Evolutionary conservation across 1,284 basidiomycete species (phyloP).

Genomic region (Puccinia triticina): DNA sequence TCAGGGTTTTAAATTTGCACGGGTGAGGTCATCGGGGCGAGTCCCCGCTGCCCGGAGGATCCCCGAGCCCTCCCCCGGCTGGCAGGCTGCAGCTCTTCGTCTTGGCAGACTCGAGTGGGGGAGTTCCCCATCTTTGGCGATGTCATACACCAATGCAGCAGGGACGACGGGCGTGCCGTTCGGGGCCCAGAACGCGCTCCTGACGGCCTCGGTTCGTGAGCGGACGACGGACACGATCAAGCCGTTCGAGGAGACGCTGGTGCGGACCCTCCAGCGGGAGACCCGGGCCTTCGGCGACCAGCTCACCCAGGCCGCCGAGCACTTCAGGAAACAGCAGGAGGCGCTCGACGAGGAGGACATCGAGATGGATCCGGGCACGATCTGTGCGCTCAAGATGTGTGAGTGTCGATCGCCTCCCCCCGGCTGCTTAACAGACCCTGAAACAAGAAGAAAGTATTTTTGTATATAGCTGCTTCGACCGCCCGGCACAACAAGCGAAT

Average conservation of each 20-base stretch:
- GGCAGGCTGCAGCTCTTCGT: too few relatives aligned
- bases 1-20: too few relatives aligned
- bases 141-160: constrained; percentile 20
- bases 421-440: background rate
- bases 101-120: too few relatives aligned
- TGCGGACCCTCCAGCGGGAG: constrained; percentile 38
- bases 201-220: constrained; percentile 31
- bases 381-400: constrained; percentile 50
- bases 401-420: background rate
- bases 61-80: too few relatives aligned
- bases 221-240: constrained; percentile 33
- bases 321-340: constrained; percentile 39
- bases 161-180: constrained; percentile 18
- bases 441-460: background rate
- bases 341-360: constrained; percentile 4
- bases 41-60: too few relatives aligned
- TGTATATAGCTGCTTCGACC: constrained; percentile 33
- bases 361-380: constrained; percentile 31
- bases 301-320: constrained; percentile 36
- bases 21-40: constrained; percentile 12
- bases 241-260: constrained; percentile 37
- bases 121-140: background rate
- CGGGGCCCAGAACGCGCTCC: constrained; percentile 11
- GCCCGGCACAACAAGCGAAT: constrained; percentile 47
- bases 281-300: constrained; percentile 33